Base-by-base conservation (phyloP, 2,329 filamentous ascomycete genomes). In the Trichoderma pleuroti region DNA sequence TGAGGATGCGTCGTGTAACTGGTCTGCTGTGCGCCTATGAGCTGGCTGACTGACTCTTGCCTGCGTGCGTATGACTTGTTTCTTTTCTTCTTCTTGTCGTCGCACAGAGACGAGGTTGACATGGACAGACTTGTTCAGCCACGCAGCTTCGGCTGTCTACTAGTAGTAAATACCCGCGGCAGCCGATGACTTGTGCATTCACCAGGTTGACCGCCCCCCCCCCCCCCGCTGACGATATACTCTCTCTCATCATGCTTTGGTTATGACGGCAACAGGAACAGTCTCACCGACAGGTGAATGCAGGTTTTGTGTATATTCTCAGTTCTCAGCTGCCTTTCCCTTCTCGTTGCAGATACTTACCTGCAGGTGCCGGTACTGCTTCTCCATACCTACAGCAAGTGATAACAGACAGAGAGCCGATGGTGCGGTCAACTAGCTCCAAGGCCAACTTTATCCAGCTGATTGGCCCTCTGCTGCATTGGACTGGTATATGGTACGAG, bases 41-140 rank as follows among this genome's bases (percentile, higher is more conserved):
- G 66, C 66, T 68, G 56, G 66, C 66, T 26, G 39, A 18, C 66
- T 60, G 39, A 18, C 66, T 60, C 66, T 68, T 57, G 52, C 30
- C n/a, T 68, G 65, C 39, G 26, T 68, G 56, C 30, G 54, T 61
- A 68, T 49, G 66, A 61, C 66, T 61, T 61, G 54, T 49, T 61
- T 36, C 54, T 36, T 68, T 32, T 28, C 39, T 34, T 59, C 36
- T 18, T 52, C 28, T 26, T 60, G 26, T 42, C 26, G 32, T 28
- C 21, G 26, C 18, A 42, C 49, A 57, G 18, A 8, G 34, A 60
- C 12, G 18, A 60, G 36, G 54, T 49, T 26, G 32, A 24, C 46
- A 56, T 28, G 8, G 8, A 24, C 24, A 18, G 34, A 11, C 7
- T 32, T 46, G 9, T 46, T 21, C 54, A 68, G 64, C 49, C 36